Conservation (phyloP, 345 rosid species). For the Dovyalis caffra region DNA sequence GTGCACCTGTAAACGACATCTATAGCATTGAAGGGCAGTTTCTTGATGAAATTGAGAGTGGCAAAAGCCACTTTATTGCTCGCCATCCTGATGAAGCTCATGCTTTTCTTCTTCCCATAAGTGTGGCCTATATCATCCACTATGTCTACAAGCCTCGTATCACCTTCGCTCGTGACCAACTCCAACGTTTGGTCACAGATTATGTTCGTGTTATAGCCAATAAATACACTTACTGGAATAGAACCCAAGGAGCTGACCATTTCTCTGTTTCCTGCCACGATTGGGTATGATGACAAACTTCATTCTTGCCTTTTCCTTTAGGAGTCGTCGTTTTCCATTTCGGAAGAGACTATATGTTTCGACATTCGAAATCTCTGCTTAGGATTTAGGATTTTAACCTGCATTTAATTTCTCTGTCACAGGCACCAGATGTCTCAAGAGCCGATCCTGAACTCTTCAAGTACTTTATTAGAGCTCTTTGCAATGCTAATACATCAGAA, state of each 20-base stretch:
- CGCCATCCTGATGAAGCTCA: conserved; percentile 50
- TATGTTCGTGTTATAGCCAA: conserved; percentile 36
- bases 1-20: conserved; percentile 46
- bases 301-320: too few species aligned
- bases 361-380: neutral
- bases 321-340: neutral
- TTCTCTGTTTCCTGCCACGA: conserved; percentile 68
- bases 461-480: conserved; percentile 59
- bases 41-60: conserved; percentile 51
- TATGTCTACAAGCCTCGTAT: conserved; percentile 46
- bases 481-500: conserved; percentile 78
- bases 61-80: conserved; percentile 37
- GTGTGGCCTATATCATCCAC: conserved; percentile 39
- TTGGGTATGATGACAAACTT: conserved; percentile 37
- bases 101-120: conserved; percentile 50
- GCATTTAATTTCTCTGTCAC: neutral
- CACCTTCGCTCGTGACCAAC: conserved; percentile 29
- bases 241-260: conserved; percentile 62
- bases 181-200: conserved; percentile 39
- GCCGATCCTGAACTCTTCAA: conserved; percentile 45
- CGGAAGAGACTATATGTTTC: too few species aligned
- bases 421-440: conserved; percentile 65
- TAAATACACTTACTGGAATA: conserved; percentile 57
- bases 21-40: conserved; percentile 60
- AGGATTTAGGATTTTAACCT: too few species aligned